Evolutionary conservation across 2,329 filamentous ascomycete species (phyloP).

Genomic region (Didymella glomerata): DNA sequence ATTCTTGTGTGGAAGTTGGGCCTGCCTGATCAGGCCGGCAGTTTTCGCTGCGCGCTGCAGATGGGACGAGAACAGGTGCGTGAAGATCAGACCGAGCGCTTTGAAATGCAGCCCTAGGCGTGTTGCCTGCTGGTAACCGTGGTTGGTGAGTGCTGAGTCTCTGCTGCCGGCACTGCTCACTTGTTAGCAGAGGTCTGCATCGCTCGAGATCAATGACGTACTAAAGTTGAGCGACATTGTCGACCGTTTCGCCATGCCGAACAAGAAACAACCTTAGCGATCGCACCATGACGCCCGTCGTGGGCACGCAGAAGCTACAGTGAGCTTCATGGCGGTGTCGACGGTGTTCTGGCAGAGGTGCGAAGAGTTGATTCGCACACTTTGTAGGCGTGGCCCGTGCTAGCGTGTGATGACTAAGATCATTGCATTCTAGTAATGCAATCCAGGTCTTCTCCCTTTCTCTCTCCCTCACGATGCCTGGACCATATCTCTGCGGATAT

Average conservation of each 20-base stretch:
- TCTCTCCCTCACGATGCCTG: no score
- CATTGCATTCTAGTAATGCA: no score
- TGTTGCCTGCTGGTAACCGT: slow-evolving; percentile 81
- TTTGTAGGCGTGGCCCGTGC: slow-evolving; percentile 23
- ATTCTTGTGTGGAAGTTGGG: slow-evolving; percentile 53
- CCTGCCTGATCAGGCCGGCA: slow-evolving; percentile 69
- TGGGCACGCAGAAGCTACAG: slow-evolving; percentile 22
- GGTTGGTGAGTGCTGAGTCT: slow-evolving; percentile 81
- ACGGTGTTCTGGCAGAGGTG: slow-evolving; percentile 11
- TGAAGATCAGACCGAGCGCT: slow-evolving; percentile 69
- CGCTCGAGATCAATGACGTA: slow-evolving; percentile 48
- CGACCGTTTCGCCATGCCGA: slow-evolving; percentile 88
- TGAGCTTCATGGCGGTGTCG: slow-evolving; percentile 27
- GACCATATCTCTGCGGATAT: no score
- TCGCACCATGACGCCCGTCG: slow-evolving; percentile 35
- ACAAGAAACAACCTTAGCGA: slow-evolving; percentile 76
- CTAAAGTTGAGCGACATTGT: slow-evolving; percentile 84
- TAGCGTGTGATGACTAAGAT: slow-evolving; percentile 26
- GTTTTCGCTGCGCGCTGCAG: slow-evolving; percentile 77
- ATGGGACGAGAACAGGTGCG: slow-evolving; percentile 79
- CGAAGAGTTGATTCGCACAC: slow-evolving; percentile 4
- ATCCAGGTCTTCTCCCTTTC: no score
- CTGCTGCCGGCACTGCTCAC: slow-evolving; percentile 74
- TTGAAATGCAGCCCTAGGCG: slow-evolving; percentile 74
- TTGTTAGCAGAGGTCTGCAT: background rate